These are phyloP conservation scores for Arbutus unedo DNA, from an alignment of 148 eudicot genomes.

Conservation along the genomic window DNA sequence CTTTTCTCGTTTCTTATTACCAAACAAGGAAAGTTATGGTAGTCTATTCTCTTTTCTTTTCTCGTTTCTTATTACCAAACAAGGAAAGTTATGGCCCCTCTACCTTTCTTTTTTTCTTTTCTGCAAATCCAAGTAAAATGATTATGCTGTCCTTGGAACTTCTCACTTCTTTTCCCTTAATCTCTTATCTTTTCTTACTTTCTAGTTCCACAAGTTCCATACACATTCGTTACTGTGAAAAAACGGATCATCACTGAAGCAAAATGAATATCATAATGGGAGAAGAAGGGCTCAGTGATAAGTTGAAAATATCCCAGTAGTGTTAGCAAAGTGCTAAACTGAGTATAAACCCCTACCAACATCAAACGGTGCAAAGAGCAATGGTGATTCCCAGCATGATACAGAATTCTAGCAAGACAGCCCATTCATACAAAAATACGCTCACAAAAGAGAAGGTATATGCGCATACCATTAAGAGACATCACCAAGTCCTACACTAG, in stretches of 20 bases:
- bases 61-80: background rate
- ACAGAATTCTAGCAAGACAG: background rate
- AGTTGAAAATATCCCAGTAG: background rate
- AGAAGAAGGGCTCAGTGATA: background rate
- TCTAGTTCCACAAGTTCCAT: no score
- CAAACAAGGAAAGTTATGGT: no score
- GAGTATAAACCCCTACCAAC: background rate
- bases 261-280: background rate
- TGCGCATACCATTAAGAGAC: background rate
- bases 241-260: no score
- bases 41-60: background rate
- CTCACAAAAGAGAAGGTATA: background rate
- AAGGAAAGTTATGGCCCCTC: background rate
- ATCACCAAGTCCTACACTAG: background rate
- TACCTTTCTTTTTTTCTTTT: background rate
- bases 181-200: no score
- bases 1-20: background rate
- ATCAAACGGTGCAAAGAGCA: background rate
- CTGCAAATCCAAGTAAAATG: no score
- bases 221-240: no score
- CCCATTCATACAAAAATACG: background rate
- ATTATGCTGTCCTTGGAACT: no score
- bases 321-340: background rate
- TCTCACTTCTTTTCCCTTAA: no score
- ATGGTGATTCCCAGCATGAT: background rate